Evolutionary conservation across 1,284 basidiomycete genomes (phyloP).

Genomic region (Apiotrichum veenhuisii): DNA sequence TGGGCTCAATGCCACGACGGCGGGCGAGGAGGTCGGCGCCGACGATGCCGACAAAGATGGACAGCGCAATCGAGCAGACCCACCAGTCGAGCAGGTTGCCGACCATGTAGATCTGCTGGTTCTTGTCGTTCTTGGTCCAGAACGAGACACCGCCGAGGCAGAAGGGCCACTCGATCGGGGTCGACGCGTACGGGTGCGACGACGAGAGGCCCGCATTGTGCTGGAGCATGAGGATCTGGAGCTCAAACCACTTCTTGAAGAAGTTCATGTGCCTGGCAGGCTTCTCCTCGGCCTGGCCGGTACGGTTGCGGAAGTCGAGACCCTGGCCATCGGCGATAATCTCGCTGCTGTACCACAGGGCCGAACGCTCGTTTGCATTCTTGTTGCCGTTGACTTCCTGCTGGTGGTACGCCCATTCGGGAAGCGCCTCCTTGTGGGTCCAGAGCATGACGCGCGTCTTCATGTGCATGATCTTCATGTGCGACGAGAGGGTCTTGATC

Average conservation of each 20-base stretch:
- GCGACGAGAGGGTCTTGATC: conserved; percentile 86
- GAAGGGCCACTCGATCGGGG: conserved; percentile 98
- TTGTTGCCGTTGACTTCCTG: conserved; percentile 99
- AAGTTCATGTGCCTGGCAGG: conserved; percentile 79
- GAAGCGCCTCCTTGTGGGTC: conserved; percentile 80
- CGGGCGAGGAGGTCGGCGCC: conserved; percentile 84
- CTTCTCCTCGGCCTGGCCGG: conserved; percentile 57
- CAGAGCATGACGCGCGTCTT: conserved; percentile 89
- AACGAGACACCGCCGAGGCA: conserved; percentile 91
- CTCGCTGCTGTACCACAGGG: conserved; percentile 83
- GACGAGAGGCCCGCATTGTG: conserved; percentile 95
- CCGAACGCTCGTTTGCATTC: conserved; percentile 74
- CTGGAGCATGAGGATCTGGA: conserved; percentile 93
- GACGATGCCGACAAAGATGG: conserved; percentile 83
- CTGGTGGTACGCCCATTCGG: conserved; percentile 95
- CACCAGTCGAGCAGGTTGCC: conserved; percentile 96
- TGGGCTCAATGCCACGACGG: conserved; percentile 76
- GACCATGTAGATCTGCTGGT: conserved; percentile 93
- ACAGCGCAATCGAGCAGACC: conserved; percentile 78
- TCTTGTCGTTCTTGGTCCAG: conserved; percentile 82
- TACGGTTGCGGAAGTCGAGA: conserved; percentile 59
- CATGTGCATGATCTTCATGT: conserved; percentile 84
- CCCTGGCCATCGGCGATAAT: conserved; percentile 68
- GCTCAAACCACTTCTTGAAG: conserved; percentile 88
- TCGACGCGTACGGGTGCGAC: conserved; percentile 90